Evolutionary conservation across 2,329 filamentous ascomycete species (phyloP).

Genomic region (Xylaria sp.): DNA sequence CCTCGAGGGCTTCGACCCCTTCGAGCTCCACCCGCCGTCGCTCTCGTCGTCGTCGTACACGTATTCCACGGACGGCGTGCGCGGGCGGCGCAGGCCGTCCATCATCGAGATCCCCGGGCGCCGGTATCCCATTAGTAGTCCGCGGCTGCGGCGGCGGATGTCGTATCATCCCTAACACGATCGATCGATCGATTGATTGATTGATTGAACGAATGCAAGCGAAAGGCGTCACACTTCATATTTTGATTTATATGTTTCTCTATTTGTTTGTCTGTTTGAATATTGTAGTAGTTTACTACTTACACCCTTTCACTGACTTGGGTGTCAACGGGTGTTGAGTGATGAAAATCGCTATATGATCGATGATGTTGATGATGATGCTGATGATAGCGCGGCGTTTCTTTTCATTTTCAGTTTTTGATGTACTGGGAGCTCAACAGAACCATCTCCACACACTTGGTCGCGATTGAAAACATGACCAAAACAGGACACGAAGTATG

Average conservation of each 20-base stretch:
- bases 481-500: neutral
- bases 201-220: neutral
- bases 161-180: neutral
- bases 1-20: constrained; percentile 42
- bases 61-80: constrained; percentile 27
- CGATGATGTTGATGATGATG: neutral
- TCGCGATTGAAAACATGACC: neutral
- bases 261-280: neutral
- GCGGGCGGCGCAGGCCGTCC: neutral
- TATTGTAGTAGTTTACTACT: neutral
- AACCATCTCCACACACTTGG: neutral
- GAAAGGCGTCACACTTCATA: neutral
- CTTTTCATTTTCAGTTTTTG: neutral
- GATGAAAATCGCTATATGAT: neutral
- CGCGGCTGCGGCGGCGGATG: constrained; percentile 11
- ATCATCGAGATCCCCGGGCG: constrained; percentile 21
- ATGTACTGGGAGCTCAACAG: neutral
- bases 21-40: constrained; percentile 26
- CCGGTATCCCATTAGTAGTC: neutral
- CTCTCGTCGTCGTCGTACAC: constrained; percentile 25
- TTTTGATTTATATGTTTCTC: neutral
- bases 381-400: neutral
- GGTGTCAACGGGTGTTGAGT: neutral
- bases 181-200: neutral
- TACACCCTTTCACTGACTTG: neutral